Evolutionary conservation across 805 yeast species (phyloP), one percentile per base, ranked within the genome.

Genomic region (Candida ficus): DNA sequence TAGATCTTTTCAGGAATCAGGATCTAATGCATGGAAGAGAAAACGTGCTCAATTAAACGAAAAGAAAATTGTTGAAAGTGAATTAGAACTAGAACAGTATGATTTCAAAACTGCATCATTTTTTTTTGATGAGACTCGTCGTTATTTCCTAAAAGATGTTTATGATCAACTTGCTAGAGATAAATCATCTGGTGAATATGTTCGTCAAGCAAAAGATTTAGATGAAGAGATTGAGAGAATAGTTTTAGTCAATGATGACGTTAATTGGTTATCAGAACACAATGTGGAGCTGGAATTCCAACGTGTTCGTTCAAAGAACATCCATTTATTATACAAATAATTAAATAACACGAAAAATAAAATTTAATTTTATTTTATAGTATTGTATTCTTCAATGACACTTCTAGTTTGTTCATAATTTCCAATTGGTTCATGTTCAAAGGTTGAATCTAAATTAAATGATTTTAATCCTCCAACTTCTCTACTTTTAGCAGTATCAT

Each of bases 401-500:
- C 67, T 58, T 6, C 44, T 37, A 13, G 71, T 67, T 34, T 44
- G 46, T 8, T 37, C 41, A 41, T 61, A 66, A n/a, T 45, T 42
- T 13, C 69, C 66, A 33, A 61, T 47, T 2, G 71, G 68, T 8
- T 50, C 51, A 44, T 66, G 67, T 28, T 50, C 59, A 33, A 66
- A 28, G 3, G 16, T 40, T 33, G 63, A 61, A 17, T 56, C 57
- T 23, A 66, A 60, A 1, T 60, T 61, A 32, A 45, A 45, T 2
- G 43, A 38, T 27, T 53, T 48, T 5, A 71, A 70, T 1, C 73
- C 72, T 22, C 72, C 73, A 34, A 64, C 46, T 23, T 47, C 51
- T 4, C 66, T 19, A 3, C 63, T 71, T 29, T 49, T 54, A 33
- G 54, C 57, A 7, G 66, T 54, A 23, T 57, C 59, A 8, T 62